Percentiles rank a stretch among this genome's conserved stretches.
Evolutionary conservation across 345 rosid species (phyloP).

Genomic region (Dipteronia sinensis): DNA sequence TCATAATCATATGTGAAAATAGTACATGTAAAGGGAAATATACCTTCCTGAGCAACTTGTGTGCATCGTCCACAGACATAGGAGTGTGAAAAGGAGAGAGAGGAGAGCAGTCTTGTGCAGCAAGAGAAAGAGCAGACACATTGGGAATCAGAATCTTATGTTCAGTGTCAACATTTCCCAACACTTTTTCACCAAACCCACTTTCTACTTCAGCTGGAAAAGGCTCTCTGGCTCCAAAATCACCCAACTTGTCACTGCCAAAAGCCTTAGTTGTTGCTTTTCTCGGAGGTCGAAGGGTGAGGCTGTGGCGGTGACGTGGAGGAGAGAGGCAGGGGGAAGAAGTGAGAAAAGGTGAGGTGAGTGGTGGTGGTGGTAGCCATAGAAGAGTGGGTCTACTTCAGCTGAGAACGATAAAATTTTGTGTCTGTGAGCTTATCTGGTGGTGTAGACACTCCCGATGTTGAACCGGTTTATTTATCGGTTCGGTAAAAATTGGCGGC

Average conservation of each 20-base stretch:
- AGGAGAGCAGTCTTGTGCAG: slow-evolving; percentile 62
- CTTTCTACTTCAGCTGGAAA: slow-evolving; percentile 83
- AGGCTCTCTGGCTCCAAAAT: slow-evolving; percentile 77
- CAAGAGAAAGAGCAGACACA: slow-evolving; percentile 70
- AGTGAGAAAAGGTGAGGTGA: slow-evolving; percentile 30
- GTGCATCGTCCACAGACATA: slow-evolving; percentile 61
- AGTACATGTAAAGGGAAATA: slow-evolving; percentile 3
- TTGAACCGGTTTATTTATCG: slow-evolving; percentile 9
- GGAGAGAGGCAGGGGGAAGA: slow-evolving; percentile 25
- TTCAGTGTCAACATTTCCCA: slow-evolving; percentile 66
- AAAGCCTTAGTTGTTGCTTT: slow-evolving; percentile 22
- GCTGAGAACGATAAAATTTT: background rate
- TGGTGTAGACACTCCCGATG: background rate
- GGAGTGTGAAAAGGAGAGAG: slow-evolving; percentile 69
- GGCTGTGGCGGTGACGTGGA: slow-evolving; percentile 22
- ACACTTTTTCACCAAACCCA: slow-evolving; percentile 75
- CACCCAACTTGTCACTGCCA: slow-evolving; percentile 47
- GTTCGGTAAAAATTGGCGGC: background rate
- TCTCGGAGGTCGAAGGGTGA: slow-evolving; percentile 24
- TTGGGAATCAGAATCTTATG: slow-evolving; percentile 87
- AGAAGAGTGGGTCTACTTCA: background rate
- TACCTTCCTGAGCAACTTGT: slow-evolving; percentile 71
- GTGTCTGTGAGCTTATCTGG: slow-evolving; percentile 25
- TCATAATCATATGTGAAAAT: too few relatives aligned
- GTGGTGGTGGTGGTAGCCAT: slow-evolving; percentile 40